These are phyloP conservation scores for Pseudocercospora crystallina DNA, from an alignment of 2,329 filamentous ascomycete genomes.

Conservation along the genomic window DNA sequence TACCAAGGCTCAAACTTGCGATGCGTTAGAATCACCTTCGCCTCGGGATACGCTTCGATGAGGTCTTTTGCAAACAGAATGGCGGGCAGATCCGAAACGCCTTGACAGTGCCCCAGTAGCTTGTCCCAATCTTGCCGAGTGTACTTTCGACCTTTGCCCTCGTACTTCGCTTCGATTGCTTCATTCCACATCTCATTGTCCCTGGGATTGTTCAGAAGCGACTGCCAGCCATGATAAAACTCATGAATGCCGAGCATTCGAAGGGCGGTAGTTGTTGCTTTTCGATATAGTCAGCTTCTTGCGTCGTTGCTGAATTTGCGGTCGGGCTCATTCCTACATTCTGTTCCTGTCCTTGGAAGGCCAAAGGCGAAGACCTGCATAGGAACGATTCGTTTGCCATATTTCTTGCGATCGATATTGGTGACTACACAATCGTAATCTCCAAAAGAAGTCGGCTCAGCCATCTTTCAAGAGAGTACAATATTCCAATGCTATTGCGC, in stretches of 20 bases:
- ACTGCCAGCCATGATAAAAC: not conserved
- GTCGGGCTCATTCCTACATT: not conserved
- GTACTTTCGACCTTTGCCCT: not conserved
- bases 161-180: not conserved
- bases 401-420: no score
- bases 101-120: not conserved
- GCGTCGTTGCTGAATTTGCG: not conserved
- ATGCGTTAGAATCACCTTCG: slow-evolving; percentile 22
- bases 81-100: not conserved
- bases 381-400: not conserved
- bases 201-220: not conserved
- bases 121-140: not conserved
- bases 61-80: slow-evolving; percentile 28
- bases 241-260: not conserved
- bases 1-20: slow-evolving; percentile 18
- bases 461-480: no score
- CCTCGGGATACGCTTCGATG: slow-evolving; percentile 28
- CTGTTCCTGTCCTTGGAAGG: not conserved
- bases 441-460: no score
- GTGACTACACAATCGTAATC: no score
- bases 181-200: not conserved
- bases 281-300: not conserved
- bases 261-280: no score
- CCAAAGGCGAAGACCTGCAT: slow-evolving; percentile 1
- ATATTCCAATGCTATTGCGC: no score